Evolutionary conservation across 805 yeast genomes (phyloP).

Genomic region (Ogataea zsoltii): DNA sequence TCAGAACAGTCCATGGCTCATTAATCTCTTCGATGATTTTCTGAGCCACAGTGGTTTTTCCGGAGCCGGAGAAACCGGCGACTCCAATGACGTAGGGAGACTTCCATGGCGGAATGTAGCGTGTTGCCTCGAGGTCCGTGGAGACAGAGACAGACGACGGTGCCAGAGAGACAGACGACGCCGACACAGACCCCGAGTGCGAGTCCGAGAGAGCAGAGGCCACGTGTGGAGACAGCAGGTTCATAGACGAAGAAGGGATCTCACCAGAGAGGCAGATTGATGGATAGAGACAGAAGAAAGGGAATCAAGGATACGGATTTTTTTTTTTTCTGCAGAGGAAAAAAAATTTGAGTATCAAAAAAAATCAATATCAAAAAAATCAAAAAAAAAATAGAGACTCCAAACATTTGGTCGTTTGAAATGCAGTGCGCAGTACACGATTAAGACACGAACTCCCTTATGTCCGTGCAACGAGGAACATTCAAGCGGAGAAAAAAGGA

Average conservation of each 20-base stretch:
- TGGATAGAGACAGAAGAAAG: too few species aligned
- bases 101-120: slow-evolving; percentile 82
- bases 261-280: too few species aligned
- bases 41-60: slow-evolving; percentile 90
- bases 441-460: too few species aligned
- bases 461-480: slow-evolving; percentile 16
- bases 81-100: slow-evolving; percentile 86
- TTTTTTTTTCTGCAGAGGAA: slow-evolving; percentile 1
- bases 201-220: slow-evolving; percentile 4
- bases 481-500: slow-evolving; percentile 22
- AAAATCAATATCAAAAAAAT: too few species aligned
- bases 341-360: not conserved
- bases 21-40: slow-evolving; percentile 72
- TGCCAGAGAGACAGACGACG: slow-evolving; percentile 7
- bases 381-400: too few species aligned
- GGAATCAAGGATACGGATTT: too few species aligned
- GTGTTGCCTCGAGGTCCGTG: slow-evolving; percentile 22
- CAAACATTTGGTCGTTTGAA: too few species aligned
- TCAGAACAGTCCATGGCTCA: slow-evolving; percentile 91
- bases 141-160: slow-evolving; percentile 7
- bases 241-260: slow-evolving; percentile 1
- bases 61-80: slow-evolving; percentile 87
- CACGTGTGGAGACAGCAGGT: slow-evolving; percentile 5
- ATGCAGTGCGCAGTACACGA: too few species aligned
- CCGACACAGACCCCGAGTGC: not conserved